These are phyloP conservation scores for Melanogaster broomeanus DNA, from an alignment of 768 basidiomycete genomes.

Conservation along the genomic window DNA sequence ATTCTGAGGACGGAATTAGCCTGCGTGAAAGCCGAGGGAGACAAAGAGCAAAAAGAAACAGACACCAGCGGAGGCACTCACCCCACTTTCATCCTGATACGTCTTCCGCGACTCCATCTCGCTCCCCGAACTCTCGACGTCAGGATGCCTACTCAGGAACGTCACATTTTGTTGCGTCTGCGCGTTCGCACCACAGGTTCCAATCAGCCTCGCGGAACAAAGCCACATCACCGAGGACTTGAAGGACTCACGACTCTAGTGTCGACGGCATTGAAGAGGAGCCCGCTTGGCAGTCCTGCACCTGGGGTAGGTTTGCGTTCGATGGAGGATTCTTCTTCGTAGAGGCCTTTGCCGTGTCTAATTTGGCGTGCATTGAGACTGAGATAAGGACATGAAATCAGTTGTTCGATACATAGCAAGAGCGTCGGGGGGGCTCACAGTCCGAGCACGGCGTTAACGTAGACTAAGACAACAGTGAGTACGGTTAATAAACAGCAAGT, in stretches of 20 bases:
- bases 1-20: too few relatives aligned
- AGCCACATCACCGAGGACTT: too few relatives aligned
- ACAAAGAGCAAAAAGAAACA: not conserved
- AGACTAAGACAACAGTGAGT: slow-evolving; percentile 19
- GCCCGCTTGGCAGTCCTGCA: not conserved
- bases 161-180: slow-evolving; percentile 20
- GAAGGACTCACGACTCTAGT: slow-evolving; percentile 17
- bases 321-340: slow-evolving; percentile 23
- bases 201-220: not conserved
- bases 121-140: slow-evolving; percentile 1
- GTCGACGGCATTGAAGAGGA: slow-evolving; percentile 14
- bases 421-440: slow-evolving; percentile 13
- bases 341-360: slow-evolving; percentile 17
- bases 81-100: slow-evolving; percentile 13
- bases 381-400: slow-evolving; percentile 2
- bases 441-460: slow-evolving; percentile 28
- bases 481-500: not conserved
- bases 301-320: slow-evolving; percentile 2
- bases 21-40: too few relatives aligned
- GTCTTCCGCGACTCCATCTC: slow-evolving; percentile 18
- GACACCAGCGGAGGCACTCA: not conserved
- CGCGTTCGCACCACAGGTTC: not conserved
- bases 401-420: not conserved
- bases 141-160: slow-evolving; percentile 3
- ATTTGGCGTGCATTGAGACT: slow-evolving; percentile 29